phyloP scores from a whole-genome alignment of 306 rosid genomes.

The Fragaria nilgerrensis region DNA sequence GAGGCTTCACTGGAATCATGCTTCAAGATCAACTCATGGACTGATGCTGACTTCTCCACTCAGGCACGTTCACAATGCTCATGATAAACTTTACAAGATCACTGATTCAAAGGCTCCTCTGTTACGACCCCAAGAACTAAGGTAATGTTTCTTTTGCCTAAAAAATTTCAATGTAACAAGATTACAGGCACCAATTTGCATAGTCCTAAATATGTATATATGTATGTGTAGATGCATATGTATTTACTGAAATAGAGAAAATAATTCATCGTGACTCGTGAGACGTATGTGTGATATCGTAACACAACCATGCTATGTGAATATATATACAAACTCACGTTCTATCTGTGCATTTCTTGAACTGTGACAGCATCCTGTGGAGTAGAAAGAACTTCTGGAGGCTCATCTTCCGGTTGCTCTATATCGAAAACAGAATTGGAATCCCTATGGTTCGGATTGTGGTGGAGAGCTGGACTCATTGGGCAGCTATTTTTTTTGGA shows the following conservation, averaged over 20 bases:
- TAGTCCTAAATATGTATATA: not conserved
- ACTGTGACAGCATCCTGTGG: not conserved
- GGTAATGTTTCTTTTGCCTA: slow-evolving; percentile 1
- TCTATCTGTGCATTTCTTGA: not conserved
- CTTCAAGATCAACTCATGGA: slow-evolving; percentile 16
- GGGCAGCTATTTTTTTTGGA: not conserved
- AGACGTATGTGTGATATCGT: not conserved
- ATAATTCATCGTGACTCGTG: too few relatives aligned
- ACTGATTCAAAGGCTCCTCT: slow-evolving; percentile 10
- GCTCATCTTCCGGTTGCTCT: not conserved
- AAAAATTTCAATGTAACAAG: not conserved
- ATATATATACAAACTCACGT: not conserved
- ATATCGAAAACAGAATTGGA: not conserved
- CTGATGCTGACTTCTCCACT: slow-evolving; percentile 19
- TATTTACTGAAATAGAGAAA: too few relatives aligned
- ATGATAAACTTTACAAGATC: slow-evolving; percentile 7
- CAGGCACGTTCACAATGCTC: slow-evolving; percentile 9
- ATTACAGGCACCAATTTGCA: not conserved
- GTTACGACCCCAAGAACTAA: slow-evolving; percentile 8
- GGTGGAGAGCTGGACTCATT: not conserved
- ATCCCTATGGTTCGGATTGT: not conserved
- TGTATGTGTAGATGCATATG: not conserved
- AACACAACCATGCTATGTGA: not conserved
- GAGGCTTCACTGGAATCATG: slow-evolving; percentile 23
- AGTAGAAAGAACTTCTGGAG: not conserved